Percentiles rank a stretch among this genome's conserved stretches.
These are phyloP conservation scores for Botryotinia narcissicola DNA, from an alignment of 2,329 filamentous ascomycete species.

Conservation along the genomic window DNA sequence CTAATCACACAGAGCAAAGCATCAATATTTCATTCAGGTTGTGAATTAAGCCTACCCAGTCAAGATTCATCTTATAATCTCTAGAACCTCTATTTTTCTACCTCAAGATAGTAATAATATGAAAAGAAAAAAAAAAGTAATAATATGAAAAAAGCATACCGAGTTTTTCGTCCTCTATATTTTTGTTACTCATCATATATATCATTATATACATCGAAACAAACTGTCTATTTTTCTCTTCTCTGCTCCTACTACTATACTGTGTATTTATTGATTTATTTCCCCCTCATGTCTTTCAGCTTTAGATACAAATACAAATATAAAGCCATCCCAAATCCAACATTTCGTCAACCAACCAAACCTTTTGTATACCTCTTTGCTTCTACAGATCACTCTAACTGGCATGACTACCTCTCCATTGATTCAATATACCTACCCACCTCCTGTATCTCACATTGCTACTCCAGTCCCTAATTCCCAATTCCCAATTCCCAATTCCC, in stretches of 20 bases:
- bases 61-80: neutral
- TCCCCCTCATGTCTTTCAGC: neutral
- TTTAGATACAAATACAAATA: neutral
- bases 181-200: rapidly evolving
- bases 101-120: neutral
- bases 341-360: neutral
- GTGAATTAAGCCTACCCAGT: no score
- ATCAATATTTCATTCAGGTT: no score
- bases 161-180: neutral
- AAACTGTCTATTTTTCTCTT: rapidly evolving
- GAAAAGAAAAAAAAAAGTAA: no score
- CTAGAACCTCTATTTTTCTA: no score
- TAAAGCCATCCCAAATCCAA: neutral
- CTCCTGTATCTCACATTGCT: neutral
- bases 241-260: neutral
- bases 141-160: neutral
- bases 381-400: neutral
- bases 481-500: neutral
- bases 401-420: neutral
- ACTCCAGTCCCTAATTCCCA: neutral
- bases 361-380: neutral
- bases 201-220: neutral
- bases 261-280: neutral
- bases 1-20: neutral
- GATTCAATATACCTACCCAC: neutral